Evolutionary conservation across 768 basidiomycete species (phyloP), one percentile per base, ranked within the genome.

Genomic region (Kwoniella sp.): DNA sequence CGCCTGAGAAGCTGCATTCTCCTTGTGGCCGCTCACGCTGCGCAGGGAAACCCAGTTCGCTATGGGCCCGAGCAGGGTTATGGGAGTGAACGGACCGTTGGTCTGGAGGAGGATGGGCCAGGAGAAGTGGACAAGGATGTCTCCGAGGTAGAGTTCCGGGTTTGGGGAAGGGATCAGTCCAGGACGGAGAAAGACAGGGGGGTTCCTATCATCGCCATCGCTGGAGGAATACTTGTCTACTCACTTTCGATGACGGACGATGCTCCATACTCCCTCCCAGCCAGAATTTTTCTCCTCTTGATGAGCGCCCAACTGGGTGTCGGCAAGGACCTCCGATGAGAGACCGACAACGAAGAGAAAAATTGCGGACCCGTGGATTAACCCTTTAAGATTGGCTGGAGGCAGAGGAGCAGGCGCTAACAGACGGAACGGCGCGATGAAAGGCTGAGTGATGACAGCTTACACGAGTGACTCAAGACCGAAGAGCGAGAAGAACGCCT

Each of bases 231-330:
- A 5, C 52, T 5, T 25, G 15, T 12, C 8, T 7, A 66, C 72
- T 64, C 56, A 73, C 71, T 75, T 74, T 23, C 73, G 75, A 63
- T 76, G 73, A 37, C 75, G 63, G 37, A 76, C 75, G 52, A 73
- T 72, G 55, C 63, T 66, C 74, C 74, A 76, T 1, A 76, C 74
- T 23, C 72, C 74, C 5, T 58, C 30, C 37, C 53, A 4, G 22
- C 63, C 65, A 25, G 48, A 28, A 11, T 57, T 59, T 23, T 50
- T 31, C 29, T 52, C 31, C 56, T 59, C 41, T 45, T 67, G 63
- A 41, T 63, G 55, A 26, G 23, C 9, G 23, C 41, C 56, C 41
- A 72, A 41, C 47, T 76, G 75, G 22, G 22, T 67, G 50, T 76
- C 75, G 17, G 71, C 73, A 2, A 71, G 52, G 1, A 58, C 26